Evolutionary conservation across 169 alveolate genomes (phyloP), one percentile per base, ranked within the genome.

Genomic region (Babesia ovis): DNA sequence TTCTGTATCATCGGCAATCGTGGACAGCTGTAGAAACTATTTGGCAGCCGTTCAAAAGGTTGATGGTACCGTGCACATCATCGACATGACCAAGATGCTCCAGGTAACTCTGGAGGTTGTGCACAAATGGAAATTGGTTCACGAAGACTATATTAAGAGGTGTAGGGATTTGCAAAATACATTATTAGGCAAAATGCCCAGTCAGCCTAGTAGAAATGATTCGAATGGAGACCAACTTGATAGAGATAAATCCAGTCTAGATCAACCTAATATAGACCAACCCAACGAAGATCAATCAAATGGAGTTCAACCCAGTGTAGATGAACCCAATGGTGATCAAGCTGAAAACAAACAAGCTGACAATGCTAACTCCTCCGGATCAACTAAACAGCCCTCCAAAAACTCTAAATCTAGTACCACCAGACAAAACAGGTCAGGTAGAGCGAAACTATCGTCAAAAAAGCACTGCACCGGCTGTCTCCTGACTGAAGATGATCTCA

Each of bases 391-490:
- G n/a, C 46, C 46, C n/a, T 9, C 46, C 14, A 39, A 14, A 9
- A 39, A 39, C 14, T 9, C 46, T 14, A 39, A 51, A 4, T 27
- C 59, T 23, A 16, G 35, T 27, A 1, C 11, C 35, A 20, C 66
- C 41, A n/a, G n/a, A n/a, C n/a, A n/a, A n/a, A n/a, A n/a, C n/a
- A n/a, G n/a, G n/a, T n/a, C n/a, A n/a, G n/a, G n/a, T n/a, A n/a
- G n/a, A n/a, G 46, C 46, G n/a, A 39, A 39, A 39, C n/a, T n/a
- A n/a, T n/a, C 66, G 27, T 4, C n/a, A 3, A 39, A 20, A 23
- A 41, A 9, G 5, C 32, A 34, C 46, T 79, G 87, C 58, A 79
- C 84, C 14, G 87, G 83, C 20, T 79, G 87, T 51, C 60, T 79
- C 4, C 54, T 79, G 20, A 27, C 37, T 6, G 76, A 69, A 18